A percentile compares a stretch with the other conserved stretches of the same genome.
These are phyloP conservation scores for Diplodia corticola DNA, from an alignment of 2,329 filamentous ascomycete species.

Conservation along the genomic window DNA sequence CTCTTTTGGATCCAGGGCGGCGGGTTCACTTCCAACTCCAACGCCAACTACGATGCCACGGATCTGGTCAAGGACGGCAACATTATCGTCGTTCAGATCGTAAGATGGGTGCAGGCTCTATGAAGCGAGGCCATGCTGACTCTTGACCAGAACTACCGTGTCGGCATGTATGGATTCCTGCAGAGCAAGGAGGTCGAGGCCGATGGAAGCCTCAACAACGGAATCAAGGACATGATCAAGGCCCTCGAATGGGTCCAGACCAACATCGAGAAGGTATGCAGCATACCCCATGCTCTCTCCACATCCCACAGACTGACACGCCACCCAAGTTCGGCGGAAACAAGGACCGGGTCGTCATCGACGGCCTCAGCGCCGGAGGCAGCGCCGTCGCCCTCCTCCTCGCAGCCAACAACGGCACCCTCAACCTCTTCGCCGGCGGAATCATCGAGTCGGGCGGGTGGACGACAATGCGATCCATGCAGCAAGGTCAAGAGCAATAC, in stretches of 20 bases:
- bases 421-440: constrained; percentile 53
- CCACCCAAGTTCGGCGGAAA: constrained; percentile 48
- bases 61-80: constrained; percentile 61
- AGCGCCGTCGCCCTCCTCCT: constrained; percentile 55
- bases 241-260: constrained; percentile 51
- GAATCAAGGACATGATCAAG: constrained; percentile 54
- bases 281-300: not conserved
- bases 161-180: constrained; percentile 60
- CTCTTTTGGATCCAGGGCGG: constrained; percentile 58
- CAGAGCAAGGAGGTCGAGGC: constrained; percentile 57
- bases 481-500: constrained; percentile 54
- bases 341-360: constrained; percentile 48
- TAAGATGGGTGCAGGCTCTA: not conserved
- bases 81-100: constrained; percentile 58
- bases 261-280: constrained; percentile 41
- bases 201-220: constrained; percentile 55
- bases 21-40: constrained; percentile 54
- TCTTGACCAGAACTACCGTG: constrained; percentile 55
- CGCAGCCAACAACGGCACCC: constrained; percentile 49
- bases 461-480: constrained; percentile 48
- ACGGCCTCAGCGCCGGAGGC: constrained; percentile 54
- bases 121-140: not conserved
- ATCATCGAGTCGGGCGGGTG: constrained; percentile 57
- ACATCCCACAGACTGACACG: not conserved
- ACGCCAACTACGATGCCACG: constrained; percentile 50